phyloP scores from a whole-genome alignment of 306 rosid genomes.

The Ammopiptanthus mongolicus region DNA sequence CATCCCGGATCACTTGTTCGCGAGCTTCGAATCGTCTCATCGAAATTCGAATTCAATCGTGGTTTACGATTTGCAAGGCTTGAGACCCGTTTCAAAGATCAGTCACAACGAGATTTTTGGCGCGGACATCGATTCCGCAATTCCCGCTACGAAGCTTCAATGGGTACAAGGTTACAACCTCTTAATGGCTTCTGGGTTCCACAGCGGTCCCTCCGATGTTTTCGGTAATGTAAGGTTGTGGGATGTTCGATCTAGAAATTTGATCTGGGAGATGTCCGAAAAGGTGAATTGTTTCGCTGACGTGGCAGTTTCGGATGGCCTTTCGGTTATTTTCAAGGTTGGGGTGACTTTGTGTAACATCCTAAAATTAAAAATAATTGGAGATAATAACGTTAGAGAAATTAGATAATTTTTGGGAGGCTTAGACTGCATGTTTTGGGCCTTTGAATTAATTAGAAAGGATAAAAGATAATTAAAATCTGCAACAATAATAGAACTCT shows the following conservation, averaged over 20 bases:
- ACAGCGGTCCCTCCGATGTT: conserved; percentile 92
- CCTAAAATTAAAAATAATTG: too few species aligned
- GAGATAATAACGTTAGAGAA: too few species aligned
- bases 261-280: conserved; percentile 71
- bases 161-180: conserved; percentile 58
- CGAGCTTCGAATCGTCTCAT: conserved; percentile 79
- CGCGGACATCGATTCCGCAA: conserved; percentile 74
- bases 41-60: conserved; percentile 78
- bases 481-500: too few species aligned
- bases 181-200: conserved; percentile 88
- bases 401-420: too few species aligned
- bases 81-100: conserved; percentile 46
- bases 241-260: conserved; percentile 66
- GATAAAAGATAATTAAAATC: too few species aligned
- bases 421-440: too few species aligned
- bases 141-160: conserved; percentile 77
- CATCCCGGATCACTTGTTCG: conserved; percentile 50
- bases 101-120: conserved; percentile 77
- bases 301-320: conserved; percentile 55
- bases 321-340: conserved; percentile 67
- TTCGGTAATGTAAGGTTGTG: conserved; percentile 66
- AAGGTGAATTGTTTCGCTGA: conserved; percentile 79
- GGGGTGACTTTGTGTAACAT: too few species aligned
- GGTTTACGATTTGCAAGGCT: conserved; percentile 59
- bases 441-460: too few species aligned